These are phyloP conservation scores for Quercus phellos DNA, from an alignment of 331 rosid species.

Conservation along the genomic window DNA sequence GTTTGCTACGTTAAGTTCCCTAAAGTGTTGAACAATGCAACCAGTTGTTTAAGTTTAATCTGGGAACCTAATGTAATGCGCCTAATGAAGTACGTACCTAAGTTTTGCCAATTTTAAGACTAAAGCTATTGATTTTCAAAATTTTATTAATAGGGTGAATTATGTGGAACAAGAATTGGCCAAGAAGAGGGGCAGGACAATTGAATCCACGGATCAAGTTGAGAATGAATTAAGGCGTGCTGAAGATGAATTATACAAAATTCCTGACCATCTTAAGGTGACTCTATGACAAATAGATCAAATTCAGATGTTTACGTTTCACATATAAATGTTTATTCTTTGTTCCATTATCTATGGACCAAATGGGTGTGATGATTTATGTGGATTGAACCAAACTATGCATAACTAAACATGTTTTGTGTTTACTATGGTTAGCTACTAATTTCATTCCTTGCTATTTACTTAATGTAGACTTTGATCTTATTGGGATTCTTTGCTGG, in stretches of 20 bases:
- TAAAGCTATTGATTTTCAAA: neutral
- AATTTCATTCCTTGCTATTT: neutral
- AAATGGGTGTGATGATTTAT: neutral
- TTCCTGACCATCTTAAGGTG: constrained; percentile 97
- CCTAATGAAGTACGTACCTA: neutral
- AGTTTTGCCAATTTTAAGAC: neutral
- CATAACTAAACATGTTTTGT: neutral
- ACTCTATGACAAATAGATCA: neutral
- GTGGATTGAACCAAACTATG: neutral
- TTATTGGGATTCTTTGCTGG: constrained; percentile 8
- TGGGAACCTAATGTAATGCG: too few species aligned
- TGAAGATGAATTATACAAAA: constrained; percentile 86
- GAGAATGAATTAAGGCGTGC: constrained; percentile 85
- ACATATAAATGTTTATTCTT: neutral
- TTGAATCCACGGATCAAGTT: constrained; percentile 57
- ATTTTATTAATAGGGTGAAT: constrained; percentile 40
- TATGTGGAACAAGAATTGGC: constrained; percentile 84
- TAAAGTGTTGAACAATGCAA: too few species aligned
- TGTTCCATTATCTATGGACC: neutral
- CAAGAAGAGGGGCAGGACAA: constrained; percentile 72
- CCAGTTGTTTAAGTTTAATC: too few species aligned
- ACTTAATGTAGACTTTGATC: neutral
- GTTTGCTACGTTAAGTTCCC: too few species aligned
- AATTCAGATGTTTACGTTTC: neutral
- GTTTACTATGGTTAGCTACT: neutral